phyloP scores from a whole-genome alignment of 1,284 basidiomycete genomes.

The Ganoderma resinaceum region DNA sequence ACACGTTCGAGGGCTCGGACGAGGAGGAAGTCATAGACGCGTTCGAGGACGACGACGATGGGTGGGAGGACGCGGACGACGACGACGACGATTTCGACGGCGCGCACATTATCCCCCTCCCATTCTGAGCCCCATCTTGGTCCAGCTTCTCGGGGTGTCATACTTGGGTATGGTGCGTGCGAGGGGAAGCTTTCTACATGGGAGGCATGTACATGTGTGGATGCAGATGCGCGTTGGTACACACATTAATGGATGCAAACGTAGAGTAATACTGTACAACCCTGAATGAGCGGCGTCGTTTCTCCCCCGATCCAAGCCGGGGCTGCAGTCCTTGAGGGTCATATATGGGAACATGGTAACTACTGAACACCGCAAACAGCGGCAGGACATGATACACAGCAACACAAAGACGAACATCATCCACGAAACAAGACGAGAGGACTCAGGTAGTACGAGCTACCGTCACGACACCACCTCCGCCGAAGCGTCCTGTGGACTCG shows the following conservation, averaged over 20 bases:
- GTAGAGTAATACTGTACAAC: constrained; percentile 15
- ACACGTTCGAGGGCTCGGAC: constrained; percentile 36
- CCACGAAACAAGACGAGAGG: not conserved
- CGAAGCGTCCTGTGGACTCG: not conserved
- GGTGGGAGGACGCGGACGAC: constrained; percentile 22
- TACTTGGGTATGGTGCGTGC: not conserved
- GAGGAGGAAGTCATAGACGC: constrained; percentile 26
- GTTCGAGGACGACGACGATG: constrained; percentile 30
- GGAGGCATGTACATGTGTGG: not conserved
- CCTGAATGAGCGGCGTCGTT: constrained; percentile 1
- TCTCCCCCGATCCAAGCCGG: not conserved
- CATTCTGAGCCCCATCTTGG: too few species aligned
- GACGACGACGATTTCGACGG: constrained; percentile 17
- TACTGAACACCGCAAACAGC: not conserved
- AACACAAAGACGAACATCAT: not conserved
- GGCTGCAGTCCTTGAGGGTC: not conserved
- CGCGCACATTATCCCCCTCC: constrained; percentile 15
- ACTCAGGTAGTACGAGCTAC: not conserved
- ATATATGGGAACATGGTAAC: not conserved
- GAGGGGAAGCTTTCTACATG: not conserved
- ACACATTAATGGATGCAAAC: constrained; percentile 10
- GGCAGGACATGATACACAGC: not conserved
- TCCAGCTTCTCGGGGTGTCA: not conserved
- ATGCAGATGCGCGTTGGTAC: constrained; percentile 6
- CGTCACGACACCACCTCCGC: not conserved